Evolutionary conservation across 345 rosid species (phyloP), one percentile per base, ranked within the genome.

Genomic region (Ailanthus altissimus): DNA sequence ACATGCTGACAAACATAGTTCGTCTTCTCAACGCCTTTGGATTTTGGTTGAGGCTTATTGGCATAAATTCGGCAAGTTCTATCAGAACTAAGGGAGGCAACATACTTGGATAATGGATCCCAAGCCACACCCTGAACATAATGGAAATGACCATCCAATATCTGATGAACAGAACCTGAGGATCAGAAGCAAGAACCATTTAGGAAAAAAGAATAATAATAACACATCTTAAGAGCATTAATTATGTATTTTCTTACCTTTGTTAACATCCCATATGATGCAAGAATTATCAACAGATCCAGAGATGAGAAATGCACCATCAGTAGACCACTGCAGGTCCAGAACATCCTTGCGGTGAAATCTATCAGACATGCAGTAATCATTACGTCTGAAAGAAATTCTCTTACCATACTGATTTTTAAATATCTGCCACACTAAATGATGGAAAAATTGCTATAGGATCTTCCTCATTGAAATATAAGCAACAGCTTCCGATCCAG

Each of bases 51-150:
- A 80, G 97, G 89, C 78, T 87, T 96, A 76, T 84, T 92, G 75
- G 78, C 86, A 81, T 92, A 96, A 70, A 96, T 82, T 78, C 97
- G 88, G 79, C 99, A 96, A 61, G 99, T 93, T 84, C 99, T 91
- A 77, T 96, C 99, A 20, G 98, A 93, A 72, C 99, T 96, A 73
- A 93, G 86, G 50, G 99, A 93, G 59, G 99, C 97, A 79, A 86
- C 88, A 77, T 85, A 93, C 79, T 91, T 92, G 72, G 84, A 80
- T 78, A 92, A 82, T 64, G 99, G 99, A 83, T 96, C 98, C 99
- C 98, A 96, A 8, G 98, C 91, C 75, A 96, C 99, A 69, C 99
- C 99, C 83, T 96, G 99, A 79, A 96, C 99, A 85, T 96, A 96
- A 86, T 96, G 99, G 79, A 81, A 85, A 83, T 96, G 99, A 8